Base-by-base conservation (phyloP, 148 eudicot genomes). In the Chenopodium suecicum region DNA sequence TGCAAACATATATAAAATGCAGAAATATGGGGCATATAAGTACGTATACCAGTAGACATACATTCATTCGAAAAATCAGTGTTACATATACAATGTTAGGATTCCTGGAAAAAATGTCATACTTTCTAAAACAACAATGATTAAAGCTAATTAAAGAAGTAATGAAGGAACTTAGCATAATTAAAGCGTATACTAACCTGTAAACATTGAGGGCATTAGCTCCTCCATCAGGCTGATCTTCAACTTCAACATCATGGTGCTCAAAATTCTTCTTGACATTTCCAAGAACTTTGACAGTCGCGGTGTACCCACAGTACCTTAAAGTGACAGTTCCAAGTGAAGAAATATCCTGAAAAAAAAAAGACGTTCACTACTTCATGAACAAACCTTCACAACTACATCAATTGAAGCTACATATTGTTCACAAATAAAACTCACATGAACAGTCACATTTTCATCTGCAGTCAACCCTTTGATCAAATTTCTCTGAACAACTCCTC, bases 141-240 rank as follows among this genome's bases (percentile, higher is more conserved):
- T 41, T 6, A 41, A 41, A 41, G 44, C 44, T 5, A 41, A 41
- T 41, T 29, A 8, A 34, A 13, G 41, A 1, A 1, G 16, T 0
- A 68, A 31, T 25, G 4, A 41, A 41, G 67, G 47, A 0, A 4
- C 9, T 20, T 12, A 19, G 46, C 29, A 16, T 4, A 17, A 29
- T 70, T 31, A 32, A 62, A 54, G 46, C 50, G 27, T 44, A 41
- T 47, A 44, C 11, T 29, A 29, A 97, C 99, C 97, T 97, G 88
- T 91, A 94, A 85, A 94, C 85, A 82, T 97, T 97, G 70, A 97
- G 97, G 69, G 98, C 90, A 84, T 92, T 97, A 81, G 94, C 93
- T 79, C 99, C 99, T 79, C 99, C 98, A 68, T 97, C 98, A 62
- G 90, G 93, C 82, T 94, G 99, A 84, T 97, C 98, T 88, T 92